Conservation (phyloP, 768 basidiomycete species). For the Multifurca ochricompacta region DNA sequence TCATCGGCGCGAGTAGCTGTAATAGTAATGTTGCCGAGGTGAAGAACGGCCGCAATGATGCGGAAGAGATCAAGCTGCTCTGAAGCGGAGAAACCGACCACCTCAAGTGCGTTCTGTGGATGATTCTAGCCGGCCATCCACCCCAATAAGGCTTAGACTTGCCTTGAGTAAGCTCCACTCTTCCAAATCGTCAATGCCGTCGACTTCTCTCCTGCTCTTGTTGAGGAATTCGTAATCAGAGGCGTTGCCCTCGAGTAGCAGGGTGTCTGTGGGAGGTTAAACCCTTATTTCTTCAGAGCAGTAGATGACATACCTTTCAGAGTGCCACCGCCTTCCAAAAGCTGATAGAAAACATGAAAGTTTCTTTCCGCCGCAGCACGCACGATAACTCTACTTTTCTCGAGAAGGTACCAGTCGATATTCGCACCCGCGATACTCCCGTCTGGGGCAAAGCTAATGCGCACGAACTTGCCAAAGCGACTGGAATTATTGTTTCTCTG, state of each 20-base stretch:
- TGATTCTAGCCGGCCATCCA: slow-evolving; percentile 3
- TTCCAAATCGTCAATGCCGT: slow-evolving; percentile 85
- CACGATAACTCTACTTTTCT: slow-evolving; percentile 92
- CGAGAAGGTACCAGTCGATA: slow-evolving; percentile 97
- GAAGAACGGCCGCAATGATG: slow-evolving; percentile 87
- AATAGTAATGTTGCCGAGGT: slow-evolving; percentile 89
- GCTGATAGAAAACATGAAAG: slow-evolving; percentile 97
- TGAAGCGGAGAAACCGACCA: slow-evolving; percentile 75
- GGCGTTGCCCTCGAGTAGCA: slow-evolving; percentile 66
- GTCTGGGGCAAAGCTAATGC: slow-evolving; percentile 87
- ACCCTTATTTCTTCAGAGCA: slow-evolving; percentile 6
- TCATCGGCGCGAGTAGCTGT: slow-evolving; percentile 73
- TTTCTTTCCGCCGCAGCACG: slow-evolving; percentile 83
- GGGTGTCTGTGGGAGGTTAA: slow-evolving; percentile 41
- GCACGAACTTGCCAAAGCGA: slow-evolving; percentile 97
- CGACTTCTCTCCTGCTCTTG: slow-evolving; percentile 83
- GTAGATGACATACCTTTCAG: slow-evolving; percentile 58
- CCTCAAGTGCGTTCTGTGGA: slow-evolving; percentile 66
- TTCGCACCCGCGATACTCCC: slow-evolving; percentile 97
- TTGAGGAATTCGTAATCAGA: slow-evolving; percentile 89
- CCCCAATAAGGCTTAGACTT: slow-evolving; percentile 17
- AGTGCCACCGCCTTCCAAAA: slow-evolving; percentile 66
- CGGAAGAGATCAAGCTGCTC: slow-evolving; percentile 94
- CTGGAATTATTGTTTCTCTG: slow-evolving; percentile 98
- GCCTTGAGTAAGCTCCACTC: slow-evolving; percentile 84